Percentiles rank a stretch among this genome's conserved stretches.
Evolutionary conservation across 306 rosid species (phyloP).

Genomic region (Aeschynomene evenia): DNA sequence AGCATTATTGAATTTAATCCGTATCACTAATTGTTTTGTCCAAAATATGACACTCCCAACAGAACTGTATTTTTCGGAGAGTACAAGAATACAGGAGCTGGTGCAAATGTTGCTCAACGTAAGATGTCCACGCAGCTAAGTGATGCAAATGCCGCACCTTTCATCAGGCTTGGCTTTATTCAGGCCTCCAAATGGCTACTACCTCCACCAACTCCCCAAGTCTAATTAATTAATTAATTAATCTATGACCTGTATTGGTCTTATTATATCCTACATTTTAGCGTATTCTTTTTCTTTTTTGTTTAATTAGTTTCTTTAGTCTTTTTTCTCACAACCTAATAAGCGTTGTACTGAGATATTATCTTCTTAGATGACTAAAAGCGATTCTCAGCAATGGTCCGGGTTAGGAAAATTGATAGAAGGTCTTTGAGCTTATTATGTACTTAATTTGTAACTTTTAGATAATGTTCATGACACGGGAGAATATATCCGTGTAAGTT

Average conservation of each 20-base stretch:
- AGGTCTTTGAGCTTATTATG: background rate
- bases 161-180: slow-evolving; percentile 37
- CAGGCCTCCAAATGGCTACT: slow-evolving; percentile 56
- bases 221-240: slow-evolving; percentile 2
- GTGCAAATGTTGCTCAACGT: slow-evolving; percentile 5
- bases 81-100: slow-evolving; percentile 37
- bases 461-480: background rate
- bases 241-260: background rate
- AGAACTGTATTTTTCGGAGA: slow-evolving; percentile 48
- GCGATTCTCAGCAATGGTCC: background rate
- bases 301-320: background rate
- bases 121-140: slow-evolving; percentile 22
- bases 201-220: slow-evolving; percentile 47
- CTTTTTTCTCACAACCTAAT: background rate
- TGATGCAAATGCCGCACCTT: slow-evolving; percentile 32
- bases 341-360: background rate
- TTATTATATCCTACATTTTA: background rate
- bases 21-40: background rate
- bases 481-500: background rate
- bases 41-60: background rate
- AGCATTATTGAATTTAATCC: no score
- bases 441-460: background rate
- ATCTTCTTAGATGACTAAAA: background rate
- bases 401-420: background rate
- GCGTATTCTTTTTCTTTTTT: background rate